Evolutionary conservation across 2,329 filamentous ascomycete genomes (phyloP), one percentile per base, ranked within the genome.

Genomic region (Sordariomycetes sp.): DNA sequence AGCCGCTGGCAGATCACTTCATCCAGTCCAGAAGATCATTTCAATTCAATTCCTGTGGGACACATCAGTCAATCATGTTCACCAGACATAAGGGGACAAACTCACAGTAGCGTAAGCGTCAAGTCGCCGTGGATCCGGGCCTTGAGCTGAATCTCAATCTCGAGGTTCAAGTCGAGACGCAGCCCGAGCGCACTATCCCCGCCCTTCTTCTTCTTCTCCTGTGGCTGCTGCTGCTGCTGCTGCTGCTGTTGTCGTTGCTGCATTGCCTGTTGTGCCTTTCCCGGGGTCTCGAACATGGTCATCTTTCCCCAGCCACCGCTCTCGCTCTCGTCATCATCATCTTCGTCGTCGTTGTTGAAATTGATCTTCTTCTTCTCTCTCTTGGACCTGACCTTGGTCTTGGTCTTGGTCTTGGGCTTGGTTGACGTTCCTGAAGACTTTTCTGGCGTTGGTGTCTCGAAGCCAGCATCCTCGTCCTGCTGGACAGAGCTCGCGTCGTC

Each of bases 41-140:
- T n/a, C n/a, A n/a, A n/a, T n/a, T n/a, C n/a, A n/a, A n/a, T n/a
- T n/a, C n/a, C n/a, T n/a, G n/a, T n/a, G n/a, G n/a, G n/a, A n/a
- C n/a, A n/a, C n/a, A n/a, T n/a, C n/a, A n/a, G n/a, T n/a, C n/a
- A n/a, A n/a, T n/a, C n/a, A n/a, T n/a, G n/a, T n/a, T n/a, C n/a
- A n/a, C n/a, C n/a, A n/a, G n/a, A n/a, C n/a, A n/a, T n/a, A n/a
- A n/a, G n/a, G n/a, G n/a, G n/a, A n/a, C n/a, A 25, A n/a, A 25
- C 68, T 58, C 60, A 72, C 68, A 72, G 59, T 46, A 92, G 67
- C 43, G 79, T 80, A 44, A 92, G 58, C 21, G 84, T 87, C 43
- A 93, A 61, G 61, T 93, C 86, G 50, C 86, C 86, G 48, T 87
- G 79, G 44, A 92, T 87, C 57, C 80, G 80, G 15, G 85, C 85